Evolutionary conservation across 176 grass and related monocot species (phyloP), one percentile per base, ranked within the genome.

Genomic region (Carex littledalei): DNA sequence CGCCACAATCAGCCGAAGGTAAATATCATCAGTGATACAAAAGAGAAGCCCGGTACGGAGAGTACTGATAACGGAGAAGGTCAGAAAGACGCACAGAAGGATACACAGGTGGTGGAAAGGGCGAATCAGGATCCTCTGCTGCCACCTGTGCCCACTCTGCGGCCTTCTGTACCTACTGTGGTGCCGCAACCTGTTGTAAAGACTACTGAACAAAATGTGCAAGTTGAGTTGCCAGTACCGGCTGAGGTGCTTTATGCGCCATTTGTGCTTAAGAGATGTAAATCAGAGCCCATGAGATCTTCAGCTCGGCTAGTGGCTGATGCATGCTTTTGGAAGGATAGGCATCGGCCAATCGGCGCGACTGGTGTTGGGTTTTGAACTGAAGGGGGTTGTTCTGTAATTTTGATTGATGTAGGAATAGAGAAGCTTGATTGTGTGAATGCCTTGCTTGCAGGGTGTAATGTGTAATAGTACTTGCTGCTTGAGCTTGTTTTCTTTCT

Each of bases 241-340:
- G 63, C 81, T 5, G 67, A 83, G 34, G 78, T 88, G n/a, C 56
- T 62, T 0, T 99, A 95, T 3, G 93, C 89, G 0, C 96, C 96
- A 0, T 90, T 99, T n/a, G 88, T 92, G 57, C 84, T 99, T 70
- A 95, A 94, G 81, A 86, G 96, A 21, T 99, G 96, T 85, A 95
- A 99, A 50, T 99, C 96, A 0, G 96, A 99, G 87, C 96, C 96
- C 0, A 53, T 95, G 90, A 92, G 93, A 56, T 92, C 93, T 1
- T 95, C 96, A 1, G 90, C 87, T 0, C 87, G 88, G n/a, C 72
- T 94, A 64, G 90, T 90, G 6, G 93, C 91, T 0, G 91, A 99
- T 35, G 88, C 91, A 0, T 99, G 96, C 78, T 99, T 99, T 79
- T 99, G 96, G 96, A 99, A 99, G 85, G 96, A 99, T 29, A 83